Evolutionary conservation across 75 land plant species (phyloP), one percentile per base, ranked within the genome.

Genomic region (Pinus tabuliformis): DNA sequence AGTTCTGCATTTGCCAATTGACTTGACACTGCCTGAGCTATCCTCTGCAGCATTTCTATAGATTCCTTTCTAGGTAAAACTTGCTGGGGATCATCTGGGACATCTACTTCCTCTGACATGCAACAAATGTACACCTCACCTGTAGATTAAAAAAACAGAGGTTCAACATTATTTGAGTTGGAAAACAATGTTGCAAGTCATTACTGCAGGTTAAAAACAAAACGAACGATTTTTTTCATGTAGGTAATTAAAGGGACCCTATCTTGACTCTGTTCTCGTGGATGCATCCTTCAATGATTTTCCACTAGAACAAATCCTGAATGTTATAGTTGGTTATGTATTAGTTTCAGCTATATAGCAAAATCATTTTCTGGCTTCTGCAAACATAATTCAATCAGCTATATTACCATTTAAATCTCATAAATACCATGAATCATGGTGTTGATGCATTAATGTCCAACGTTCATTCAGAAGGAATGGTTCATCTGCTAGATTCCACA

Each of bases 51-150:
- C 83, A 91, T 83, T 58, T 18, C 26, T n/a, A 94, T 89, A 2
- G 97, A 91, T 21, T 91, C 92, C 6, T 78, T 74, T 13, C 88
- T 72, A 18, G 87, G 86, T 21, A 36, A 22, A 13, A 95, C 76
- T 57, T 88, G 82, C 52, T 85, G 86, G 30, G 98, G 90, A 36
- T 89, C 88, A 21, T 88, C 90, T 0, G 98, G 98, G 13, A 91
- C 83, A 63, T 82, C 90, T 4, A 49, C 89, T 60, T 89, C 91
- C 74, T 85, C 79, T 24, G 94, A 89, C 97, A 91, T 90, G 58
- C 98, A 94, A 78, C 96, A 95, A 39, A 93, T 70, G 86, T 95
- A 95, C 30, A 95, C 94, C 45, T 95, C 98, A 12, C 98, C 97
- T 90, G 83, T 12, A 37, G 57, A 24, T 42, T 0, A 6, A 56